These are phyloP conservation scores for Ophiostoma montium DNA, from an alignment of 2,329 filamentous ascomycete genomes.

Conservation along the genomic window DNA sequence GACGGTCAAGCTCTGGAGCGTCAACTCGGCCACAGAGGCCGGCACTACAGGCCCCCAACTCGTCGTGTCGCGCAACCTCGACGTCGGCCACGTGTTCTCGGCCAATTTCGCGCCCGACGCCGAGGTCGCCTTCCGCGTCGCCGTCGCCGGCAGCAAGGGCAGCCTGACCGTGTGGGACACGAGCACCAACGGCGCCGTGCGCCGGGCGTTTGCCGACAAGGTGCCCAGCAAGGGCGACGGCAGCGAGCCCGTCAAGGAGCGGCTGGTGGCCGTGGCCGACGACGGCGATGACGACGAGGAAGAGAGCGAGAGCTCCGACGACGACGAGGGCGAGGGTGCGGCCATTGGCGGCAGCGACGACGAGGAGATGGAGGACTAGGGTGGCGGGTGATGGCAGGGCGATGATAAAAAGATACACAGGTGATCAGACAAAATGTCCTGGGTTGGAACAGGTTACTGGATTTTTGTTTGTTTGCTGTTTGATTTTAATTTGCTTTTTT, in stretches of 20 bases:
- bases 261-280: constrained; percentile 67
- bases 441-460: too few species aligned
- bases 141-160: constrained; percentile 90
- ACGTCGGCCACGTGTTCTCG: constrained; percentile 89
- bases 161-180: constrained; percentile 93
- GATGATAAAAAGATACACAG: too few species aligned
- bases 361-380: constrained; percentile 38
- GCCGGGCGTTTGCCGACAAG: constrained; percentile 66
- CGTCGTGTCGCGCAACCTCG: constrained; percentile 82
- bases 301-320: constrained; percentile 31
- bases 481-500: too few species aligned
- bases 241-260: constrained; percentile 44
- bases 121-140: constrained; percentile 81
- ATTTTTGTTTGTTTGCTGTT: neutral
- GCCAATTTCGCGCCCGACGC: constrained; percentile 79
- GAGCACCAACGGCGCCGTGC: constrained; percentile 76
- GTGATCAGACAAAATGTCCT: too few species aligned
- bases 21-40: constrained; percentile 39
- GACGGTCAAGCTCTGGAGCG: constrained; percentile 94
- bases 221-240: constrained; percentile 42
- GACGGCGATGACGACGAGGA: constrained; percentile 48
- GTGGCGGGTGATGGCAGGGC: neutral
- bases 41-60: constrained; percentile 54
- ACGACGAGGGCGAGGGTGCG: constrained; percentile 28
- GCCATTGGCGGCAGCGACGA: constrained; percentile 22